Evolutionary conservation across 768 basidiomycete species (phyloP).

Genomic region (Boletus tylopilopsis): DNA sequence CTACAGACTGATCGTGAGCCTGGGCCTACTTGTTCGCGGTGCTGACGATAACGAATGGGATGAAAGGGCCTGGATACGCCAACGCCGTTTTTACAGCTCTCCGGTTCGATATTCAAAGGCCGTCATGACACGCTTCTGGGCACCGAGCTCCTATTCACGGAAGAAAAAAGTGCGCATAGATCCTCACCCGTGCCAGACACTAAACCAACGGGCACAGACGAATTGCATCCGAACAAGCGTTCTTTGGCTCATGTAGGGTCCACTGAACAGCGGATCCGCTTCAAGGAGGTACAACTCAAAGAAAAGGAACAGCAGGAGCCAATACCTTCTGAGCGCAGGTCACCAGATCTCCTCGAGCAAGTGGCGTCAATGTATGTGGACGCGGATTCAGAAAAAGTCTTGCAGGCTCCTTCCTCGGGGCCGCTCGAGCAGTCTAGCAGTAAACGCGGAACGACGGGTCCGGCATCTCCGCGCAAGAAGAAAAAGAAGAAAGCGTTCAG

Average conservation of each 20-base stretch:
- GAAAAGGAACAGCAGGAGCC: conserved; percentile 33
- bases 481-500: conserved; percentile 15
- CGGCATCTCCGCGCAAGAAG: conserved; percentile 9
- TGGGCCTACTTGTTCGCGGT: not conserved
- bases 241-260: conserved; percentile 54
- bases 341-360: conserved; percentile 17
- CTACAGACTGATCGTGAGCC: conserved; percentile 70
- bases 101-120: conserved; percentile 72
- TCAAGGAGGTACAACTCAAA: conserved; percentile 63
- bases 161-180: conserved; percentile 51
- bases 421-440: conserved; percentile 1
- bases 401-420: not conserved
- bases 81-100: conserved; percentile 72
- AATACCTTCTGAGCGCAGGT: conserved; percentile 2
- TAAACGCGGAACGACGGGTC: not conserved
- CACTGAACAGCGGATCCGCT: conserved; percentile 67
- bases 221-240: conserved; percentile 46
- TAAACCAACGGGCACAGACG: conserved; percentile 31
- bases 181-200: not conserved
- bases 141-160: conserved; percentile 72
- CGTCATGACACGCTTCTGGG: conserved; percentile 65
- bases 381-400: not conserved
- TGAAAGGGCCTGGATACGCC: conserved; percentile 72
- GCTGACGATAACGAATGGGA: not conserved
- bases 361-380: conserved; percentile 19